These are phyloP conservation scores for Mycena pura DNA, from an alignment of 768 basidiomycete species.

Conservation along the genomic window DNA sequence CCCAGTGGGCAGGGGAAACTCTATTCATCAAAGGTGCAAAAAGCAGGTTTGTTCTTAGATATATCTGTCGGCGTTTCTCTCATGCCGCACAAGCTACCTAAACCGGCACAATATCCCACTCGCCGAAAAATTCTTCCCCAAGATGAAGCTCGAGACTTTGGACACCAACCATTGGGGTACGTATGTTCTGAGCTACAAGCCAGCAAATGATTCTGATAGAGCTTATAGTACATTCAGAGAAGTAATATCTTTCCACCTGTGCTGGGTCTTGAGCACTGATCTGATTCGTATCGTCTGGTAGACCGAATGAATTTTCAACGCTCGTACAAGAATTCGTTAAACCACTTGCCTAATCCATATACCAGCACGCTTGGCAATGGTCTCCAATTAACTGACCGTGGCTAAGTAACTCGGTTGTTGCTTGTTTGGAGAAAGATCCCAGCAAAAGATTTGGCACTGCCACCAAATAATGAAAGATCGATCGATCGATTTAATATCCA, in stretches of 20 bases:
- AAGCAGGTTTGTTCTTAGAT: slow-evolving; percentile 60
- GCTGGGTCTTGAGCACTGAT: neutral
- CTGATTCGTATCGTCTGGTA: neutral
- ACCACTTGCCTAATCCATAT: slow-evolving; percentile 4
- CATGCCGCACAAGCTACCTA: slow-evolving; percentile 56
- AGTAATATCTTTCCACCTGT: slow-evolving; percentile 40
- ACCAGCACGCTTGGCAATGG: neutral
- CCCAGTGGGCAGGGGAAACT: slow-evolving; percentile 61
- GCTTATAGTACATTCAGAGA: slow-evolving; percentile 80
- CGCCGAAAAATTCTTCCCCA: slow-evolving; percentile 76
- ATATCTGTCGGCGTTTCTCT: neutral
- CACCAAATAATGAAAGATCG: no score
- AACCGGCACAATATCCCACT: slow-evolving; percentile 71
- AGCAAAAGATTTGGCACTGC: neutral
- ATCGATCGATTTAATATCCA: no score
- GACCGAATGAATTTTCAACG: slow-evolving; percentile 17
- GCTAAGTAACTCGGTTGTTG: neutral
- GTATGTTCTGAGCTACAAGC: slow-evolving; percentile 24
- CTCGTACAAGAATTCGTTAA: slow-evolving; percentile 18
- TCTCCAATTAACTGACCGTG: no score
- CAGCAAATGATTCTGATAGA: neutral
- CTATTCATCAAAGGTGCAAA: slow-evolving; percentile 81
- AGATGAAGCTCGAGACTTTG: slow-evolving; percentile 63
- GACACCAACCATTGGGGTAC: slow-evolving; percentile 90
- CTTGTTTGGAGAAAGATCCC: slow-evolving; percentile 10